These are phyloP conservation scores for bread wheat (Triticum aestivum) DNA, from an alignment of 176 grass and related monocot species.

Conservation along the genomic window DNA sequence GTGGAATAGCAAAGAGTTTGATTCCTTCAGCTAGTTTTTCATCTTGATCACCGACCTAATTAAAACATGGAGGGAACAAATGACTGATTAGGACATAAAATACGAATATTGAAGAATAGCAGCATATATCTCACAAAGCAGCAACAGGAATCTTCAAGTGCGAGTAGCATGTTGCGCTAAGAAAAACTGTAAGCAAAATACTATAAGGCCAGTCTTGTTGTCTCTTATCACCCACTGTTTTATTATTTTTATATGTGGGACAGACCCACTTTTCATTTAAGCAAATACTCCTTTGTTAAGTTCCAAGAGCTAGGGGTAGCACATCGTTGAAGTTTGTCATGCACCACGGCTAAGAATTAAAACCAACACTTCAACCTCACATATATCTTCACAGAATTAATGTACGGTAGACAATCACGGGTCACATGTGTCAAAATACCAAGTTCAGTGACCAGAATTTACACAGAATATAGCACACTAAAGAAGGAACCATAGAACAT, in stretches of 20 bases:
- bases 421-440: neutral
- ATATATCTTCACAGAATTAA: neutral
- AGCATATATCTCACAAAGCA: neutral
- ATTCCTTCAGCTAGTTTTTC: constrained; percentile 98
- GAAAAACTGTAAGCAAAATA: neutral
- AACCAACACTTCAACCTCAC: neutral
- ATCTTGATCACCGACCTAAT: constrained; percentile 87
- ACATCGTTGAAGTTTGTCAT: neutral
- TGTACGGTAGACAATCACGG: neutral
- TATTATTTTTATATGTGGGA: neutral
- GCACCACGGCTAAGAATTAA: neutral
- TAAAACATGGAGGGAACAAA: constrained; percentile 21
- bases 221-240: neutral
- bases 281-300: neutral
- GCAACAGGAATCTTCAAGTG: neutral
- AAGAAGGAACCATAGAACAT: neutral
- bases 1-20: constrained; percentile 85
- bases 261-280: neutral
- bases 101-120: neutral
- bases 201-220: neutral
- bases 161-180: neutral
- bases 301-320: constrained; percentile 6
- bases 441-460: neutral
- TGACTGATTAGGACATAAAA: constrained; percentile 14
- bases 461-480: constrained; percentile 7